These are phyloP conservation scores for Orbilia javanica DNA, from an alignment of 2,329 filamentous ascomycete genomes.

Conservation along the genomic window DNA sequence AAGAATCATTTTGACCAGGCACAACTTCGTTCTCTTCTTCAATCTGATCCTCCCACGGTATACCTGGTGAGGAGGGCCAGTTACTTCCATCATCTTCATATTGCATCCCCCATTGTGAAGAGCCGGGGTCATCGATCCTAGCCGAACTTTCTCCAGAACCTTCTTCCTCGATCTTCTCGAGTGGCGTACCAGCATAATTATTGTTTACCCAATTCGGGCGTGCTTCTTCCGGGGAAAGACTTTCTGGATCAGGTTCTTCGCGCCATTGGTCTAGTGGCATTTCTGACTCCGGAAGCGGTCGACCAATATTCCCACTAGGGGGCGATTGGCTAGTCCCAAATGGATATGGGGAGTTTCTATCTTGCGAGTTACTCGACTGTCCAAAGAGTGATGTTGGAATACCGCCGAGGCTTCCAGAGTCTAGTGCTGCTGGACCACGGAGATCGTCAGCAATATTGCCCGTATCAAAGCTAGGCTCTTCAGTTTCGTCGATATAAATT, in stretches of 20 bases:
- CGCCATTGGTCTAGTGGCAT: not conserved
- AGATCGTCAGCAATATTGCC: not conserved
- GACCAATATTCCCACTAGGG: not conserved
- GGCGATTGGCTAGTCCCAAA: conserved; percentile 12
- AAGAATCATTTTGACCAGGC: not conserved
- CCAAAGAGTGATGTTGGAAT: not conserved
- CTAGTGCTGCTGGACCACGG: not conserved
- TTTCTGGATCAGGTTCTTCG: not conserved
- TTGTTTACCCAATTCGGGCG: not conserved
- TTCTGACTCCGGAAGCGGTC: not conserved
- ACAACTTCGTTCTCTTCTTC: not conserved
- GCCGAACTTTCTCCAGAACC: not conserved
- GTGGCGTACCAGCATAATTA: not conserved
- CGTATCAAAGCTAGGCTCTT: not conserved
- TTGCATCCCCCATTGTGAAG: not conserved
- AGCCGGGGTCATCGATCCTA: not conserved
- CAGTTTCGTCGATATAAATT: not conserved
- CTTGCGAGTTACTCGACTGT: not conserved
- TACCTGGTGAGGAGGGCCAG: not conserved
- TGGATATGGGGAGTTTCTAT: not conserved
- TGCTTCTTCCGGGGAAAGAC: not conserved
- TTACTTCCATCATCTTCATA: not conserved
- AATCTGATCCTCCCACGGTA: not conserved
- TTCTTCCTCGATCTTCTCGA: not conserved
- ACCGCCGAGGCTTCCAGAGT: not conserved